Base-by-base conservation (phyloP, 805 yeast species). In the Komagataella mondaviorum region DNA sequence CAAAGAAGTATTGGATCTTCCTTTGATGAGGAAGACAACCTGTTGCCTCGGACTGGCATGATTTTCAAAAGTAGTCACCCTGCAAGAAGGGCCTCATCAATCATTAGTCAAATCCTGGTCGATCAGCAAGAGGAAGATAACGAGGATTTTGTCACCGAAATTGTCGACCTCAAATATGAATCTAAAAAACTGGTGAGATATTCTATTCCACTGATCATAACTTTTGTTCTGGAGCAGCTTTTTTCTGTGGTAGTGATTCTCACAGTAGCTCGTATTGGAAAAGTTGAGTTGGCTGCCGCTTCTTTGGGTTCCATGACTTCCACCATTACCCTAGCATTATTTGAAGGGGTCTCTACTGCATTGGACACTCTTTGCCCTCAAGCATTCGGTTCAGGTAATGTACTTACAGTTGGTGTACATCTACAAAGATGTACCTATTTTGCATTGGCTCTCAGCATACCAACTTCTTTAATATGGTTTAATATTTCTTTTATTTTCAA, bases 331-430 rank as follows among this genome's bases (percentile, higher is more conserved):
- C 74, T 83, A 55, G 88, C 89, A 23, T 74, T 85, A 1, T 80
- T 84, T 58, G 88, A 83, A 63, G 93, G 91, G 14, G 77, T 85
- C 1, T 74, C 88, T 16, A 85, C 91, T 0, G 76, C 88, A 54
- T 69, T 85, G 51, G 91, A 85, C 59, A 85, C 93, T 0, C 68
- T 85, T 30, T 85, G 93, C 62, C 84, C 90, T 2, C 91, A 85
- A 64, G 85, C 90, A 0, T 85, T 72, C 60, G 91, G 93, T 23
- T 77, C 86, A 22, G 76, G 76, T 49, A 83, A 83, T 55, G 76
- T 68, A 59, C 70, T 71, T 54, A 62, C 76, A 49, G 91, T 85
- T 12, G 93, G 93, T 0, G 63, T 83, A 16, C 81, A 85, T 56
- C 75, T 81, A 53, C 76, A 81, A 56, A 68, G 88, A 57, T 85